Conservation (phyloP, 1,284 basidiomycete species). For the Anthracocystis panici-leucophaei region DNA sequence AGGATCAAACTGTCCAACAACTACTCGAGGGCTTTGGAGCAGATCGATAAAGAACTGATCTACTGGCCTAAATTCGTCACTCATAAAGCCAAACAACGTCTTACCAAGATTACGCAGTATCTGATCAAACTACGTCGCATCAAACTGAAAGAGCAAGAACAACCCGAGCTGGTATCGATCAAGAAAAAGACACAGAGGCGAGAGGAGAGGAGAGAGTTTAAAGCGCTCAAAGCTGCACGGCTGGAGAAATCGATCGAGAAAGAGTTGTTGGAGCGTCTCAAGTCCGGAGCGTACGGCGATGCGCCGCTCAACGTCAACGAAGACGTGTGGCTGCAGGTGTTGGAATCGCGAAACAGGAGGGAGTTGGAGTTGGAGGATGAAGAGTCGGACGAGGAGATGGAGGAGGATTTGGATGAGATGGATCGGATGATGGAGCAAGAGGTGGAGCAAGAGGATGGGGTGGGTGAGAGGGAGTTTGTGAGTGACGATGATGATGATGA, state of each 20-base stretch:
- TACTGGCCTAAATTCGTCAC: slow-evolving; percentile 98
- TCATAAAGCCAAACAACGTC: slow-evolving; percentile 98
- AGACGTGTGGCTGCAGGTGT: slow-evolving; percentile 84
- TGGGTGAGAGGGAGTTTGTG: slow-evolving; percentile 65
- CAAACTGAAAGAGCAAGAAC: slow-evolving; percentile 79
- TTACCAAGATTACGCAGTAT: slow-evolving; percentile 99
- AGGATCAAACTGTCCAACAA: slow-evolving; percentile 90
- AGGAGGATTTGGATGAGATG: slow-evolving; percentile 65
- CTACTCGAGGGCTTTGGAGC: slow-evolving; percentile 90
- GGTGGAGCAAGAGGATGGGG: slow-evolving; percentile 58
- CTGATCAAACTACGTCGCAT: slow-evolving; percentile 96
- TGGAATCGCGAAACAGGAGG: slow-evolving; percentile 53
- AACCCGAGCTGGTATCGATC: slow-evolving; percentile 91
- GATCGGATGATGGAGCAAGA: slow-evolving; percentile 61
- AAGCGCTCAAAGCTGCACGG: slow-evolving; percentile 86
- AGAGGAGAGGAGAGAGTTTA: slow-evolving; percentile 90
- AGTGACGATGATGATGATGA: slow-evolving; percentile 68
- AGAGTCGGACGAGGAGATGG: slow-evolving; percentile 63
- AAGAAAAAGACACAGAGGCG: slow-evolving; percentile 98
- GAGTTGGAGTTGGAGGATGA: slow-evolving; percentile 63
- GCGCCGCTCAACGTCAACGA: slow-evolving; percentile 98
- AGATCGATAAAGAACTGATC: slow-evolving; percentile 84
- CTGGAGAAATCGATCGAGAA: slow-evolving; percentile 94
- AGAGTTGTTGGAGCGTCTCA: slow-evolving; percentile 92
- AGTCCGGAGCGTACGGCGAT: slow-evolving; percentile 96